Evolutionary conservation across 306 rosid genomes (phyloP).

Genomic region (Cucurbita pepo): DNA sequence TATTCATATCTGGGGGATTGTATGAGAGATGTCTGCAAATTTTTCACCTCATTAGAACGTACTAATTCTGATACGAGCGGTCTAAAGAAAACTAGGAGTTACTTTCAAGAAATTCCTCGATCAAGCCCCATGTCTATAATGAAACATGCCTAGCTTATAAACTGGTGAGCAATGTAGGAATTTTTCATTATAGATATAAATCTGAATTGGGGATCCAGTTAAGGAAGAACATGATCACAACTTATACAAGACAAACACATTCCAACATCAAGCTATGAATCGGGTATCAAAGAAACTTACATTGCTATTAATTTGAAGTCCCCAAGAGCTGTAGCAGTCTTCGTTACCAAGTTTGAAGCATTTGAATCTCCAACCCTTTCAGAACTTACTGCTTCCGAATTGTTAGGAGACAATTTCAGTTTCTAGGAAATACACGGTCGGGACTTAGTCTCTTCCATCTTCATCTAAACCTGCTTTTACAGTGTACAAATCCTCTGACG

Average conservation of each 20-base stretch:
- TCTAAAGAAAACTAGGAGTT: neutral
- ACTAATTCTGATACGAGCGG: neutral
- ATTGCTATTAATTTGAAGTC: slow-evolving; percentile 19
- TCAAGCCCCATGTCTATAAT: neutral
- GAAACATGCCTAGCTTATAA: neutral
- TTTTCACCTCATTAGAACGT: slow-evolving; percentile 1
- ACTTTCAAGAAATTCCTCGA: neutral
- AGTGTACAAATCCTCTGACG: slow-evolving; percentile 43
- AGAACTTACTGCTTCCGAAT: slow-evolving; percentile 9
- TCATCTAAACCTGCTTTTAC: slow-evolving; percentile 28
- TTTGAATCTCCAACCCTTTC: slow-evolving; percentile 9
- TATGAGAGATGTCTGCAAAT: slow-evolving; percentile 40
- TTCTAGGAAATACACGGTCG: slow-evolving; percentile 27
- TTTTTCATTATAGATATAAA: no score
- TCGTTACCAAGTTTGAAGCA: slow-evolving; percentile 5
- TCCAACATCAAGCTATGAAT: neutral
- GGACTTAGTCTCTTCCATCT: slow-evolving; percentile 11
- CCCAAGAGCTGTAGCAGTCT: slow-evolving; percentile 11
- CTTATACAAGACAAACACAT: neutral
- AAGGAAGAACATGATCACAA: neutral
- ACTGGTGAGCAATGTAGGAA: no score
- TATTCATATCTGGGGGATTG: slow-evolving; percentile 71
- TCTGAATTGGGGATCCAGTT: no score
- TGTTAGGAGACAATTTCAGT: slow-evolving; percentile 24
- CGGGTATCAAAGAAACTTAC: slow-evolving; percentile 17